Conservation (phyloP, 2,329 filamentous ascomycete species). For the Orbilia oligospora region DNA sequence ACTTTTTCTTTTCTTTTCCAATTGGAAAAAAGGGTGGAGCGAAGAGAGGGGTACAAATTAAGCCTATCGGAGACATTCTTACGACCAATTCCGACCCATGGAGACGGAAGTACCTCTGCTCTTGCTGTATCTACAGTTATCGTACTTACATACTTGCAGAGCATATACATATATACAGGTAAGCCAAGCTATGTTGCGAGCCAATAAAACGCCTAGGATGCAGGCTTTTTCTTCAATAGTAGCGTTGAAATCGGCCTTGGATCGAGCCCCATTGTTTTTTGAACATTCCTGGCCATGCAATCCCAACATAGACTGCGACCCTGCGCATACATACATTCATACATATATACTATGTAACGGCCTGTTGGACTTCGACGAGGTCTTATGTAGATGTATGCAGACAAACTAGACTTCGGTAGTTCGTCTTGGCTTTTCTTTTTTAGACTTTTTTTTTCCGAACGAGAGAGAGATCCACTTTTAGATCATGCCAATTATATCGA, state of each 20-base stretch:
- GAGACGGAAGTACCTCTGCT: neutral
- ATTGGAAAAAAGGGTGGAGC: neutral
- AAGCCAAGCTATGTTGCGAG: no score
- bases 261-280: neutral
- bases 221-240: neutral
- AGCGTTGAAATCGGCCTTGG: constrained; percentile 1
- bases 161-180: neutral
- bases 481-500: constrained; percentile 16
- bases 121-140: constrained; percentile 1
- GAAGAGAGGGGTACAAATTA: neutral
- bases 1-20: neutral
- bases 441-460: neutral
- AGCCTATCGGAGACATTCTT: constrained; percentile 25
- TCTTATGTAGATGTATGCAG: neutral
- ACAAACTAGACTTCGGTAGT: no score
- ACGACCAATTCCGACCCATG: neutral
- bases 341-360: no score
- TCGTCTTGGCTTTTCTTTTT: neutral
- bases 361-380: constrained; percentile 23
- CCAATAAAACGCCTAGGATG: no score
- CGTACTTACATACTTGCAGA: neutral
- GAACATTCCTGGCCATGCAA: constrained; percentile 21
- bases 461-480: constrained; percentile 7
- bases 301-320: neutral
- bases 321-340: neutral